Percentiles rank a stretch among this genome's conserved stretches.
Evolutionary conservation across 805 yeast species (phyloP).

Genomic region (Candida maris): DNA sequence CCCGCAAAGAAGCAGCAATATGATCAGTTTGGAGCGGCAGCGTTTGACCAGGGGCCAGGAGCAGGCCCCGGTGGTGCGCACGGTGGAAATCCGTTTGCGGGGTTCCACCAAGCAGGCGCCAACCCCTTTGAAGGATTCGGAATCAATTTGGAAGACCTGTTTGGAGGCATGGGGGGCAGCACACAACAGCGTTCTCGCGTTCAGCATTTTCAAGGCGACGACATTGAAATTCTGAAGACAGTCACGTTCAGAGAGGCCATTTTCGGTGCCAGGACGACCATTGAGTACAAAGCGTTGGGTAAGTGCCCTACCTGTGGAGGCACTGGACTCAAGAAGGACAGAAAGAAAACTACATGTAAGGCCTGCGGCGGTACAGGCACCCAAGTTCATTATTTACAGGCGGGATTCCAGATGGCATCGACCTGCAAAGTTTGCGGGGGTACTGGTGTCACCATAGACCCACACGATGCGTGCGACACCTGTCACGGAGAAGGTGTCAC

Average conservation of each 20-base stretch:
- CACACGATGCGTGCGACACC: constrained; percentile 63
- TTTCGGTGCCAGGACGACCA: constrained; percentile 64
- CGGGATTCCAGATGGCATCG: constrained; percentile 96
- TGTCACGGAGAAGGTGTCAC: constrained; percentile 92
- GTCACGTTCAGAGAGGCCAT: constrained; percentile 84
- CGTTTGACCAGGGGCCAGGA: constrained; percentile 62
- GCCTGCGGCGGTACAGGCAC: constrained; percentile 94
- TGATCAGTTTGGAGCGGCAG: constrained; percentile 88
- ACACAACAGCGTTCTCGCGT: constrained; percentile 44
- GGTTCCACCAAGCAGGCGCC: constrained; percentile 33
- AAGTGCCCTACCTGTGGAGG: constrained; percentile 81
- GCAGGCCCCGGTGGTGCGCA: constrained; percentile 53
- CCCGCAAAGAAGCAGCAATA: constrained; percentile 81
- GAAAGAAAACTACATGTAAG: constrained; percentile 71
- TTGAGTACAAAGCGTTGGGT: constrained; percentile 71
- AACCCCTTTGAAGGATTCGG: constrained; percentile 31
- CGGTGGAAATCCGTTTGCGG: constrained; percentile 44
- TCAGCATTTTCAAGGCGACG: constrained; percentile 84
- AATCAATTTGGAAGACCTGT: constrained; percentile 56
- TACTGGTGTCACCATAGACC: constrained; percentile 72
- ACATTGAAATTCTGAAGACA: constrained; percentile 73
- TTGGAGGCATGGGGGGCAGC: constrained; percentile 44
- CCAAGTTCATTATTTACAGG: constrained; percentile 75
- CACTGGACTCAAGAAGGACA: constrained; percentile 76
- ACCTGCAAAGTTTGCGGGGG: constrained; percentile 89